phyloP scores from a whole-genome alignment of 75 land plant species.

The Pinus tabuliformis region DNA sequence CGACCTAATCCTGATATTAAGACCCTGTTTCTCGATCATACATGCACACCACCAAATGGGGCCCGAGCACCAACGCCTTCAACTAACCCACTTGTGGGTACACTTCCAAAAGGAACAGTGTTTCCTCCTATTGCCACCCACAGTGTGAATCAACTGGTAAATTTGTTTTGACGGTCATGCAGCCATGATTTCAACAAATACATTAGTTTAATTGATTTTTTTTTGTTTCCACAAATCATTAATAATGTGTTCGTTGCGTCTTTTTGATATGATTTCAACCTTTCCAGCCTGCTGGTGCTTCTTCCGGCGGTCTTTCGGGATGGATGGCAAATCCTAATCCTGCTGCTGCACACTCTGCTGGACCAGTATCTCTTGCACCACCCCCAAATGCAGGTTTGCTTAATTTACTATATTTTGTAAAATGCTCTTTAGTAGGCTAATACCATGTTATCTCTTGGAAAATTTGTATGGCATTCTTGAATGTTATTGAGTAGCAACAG shows the following conservation, averaged over 20 bases:
- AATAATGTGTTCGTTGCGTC: not conserved
- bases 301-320: slow-evolving; percentile 74
- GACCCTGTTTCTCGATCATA: slow-evolving; percentile 82
- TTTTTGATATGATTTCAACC: slow-evolving; percentile 31
- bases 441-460: not conserved
- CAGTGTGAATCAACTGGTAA: slow-evolving; percentile 39
- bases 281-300: slow-evolving; percentile 71
- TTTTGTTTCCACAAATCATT: not conserved
- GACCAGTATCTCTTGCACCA: slow-evolving; percentile 55
- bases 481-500: not conserved
- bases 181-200: not conserved
- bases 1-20: slow-evolving; percentile 85
- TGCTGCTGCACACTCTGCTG: slow-evolving; percentile 64
- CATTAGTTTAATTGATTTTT: not conserved
- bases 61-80: slow-evolving; percentile 64
- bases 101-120: slow-evolving; percentile 59
- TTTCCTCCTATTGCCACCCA: slow-evolving; percentile 76
- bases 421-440: not conserved
- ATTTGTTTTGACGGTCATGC: not conserved
- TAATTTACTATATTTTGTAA: not conserved
- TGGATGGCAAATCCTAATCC: slow-evolving; percentile 89
- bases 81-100: slow-evolving; percentile 65
- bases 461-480: not conserved
- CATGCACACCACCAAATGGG: slow-evolving; percentile 78
- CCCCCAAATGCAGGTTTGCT: slow-evolving; percentile 66